Evolutionary conservation across 208 protist genomes (phyloP).

Genomic region (Crithidia expoeki): DNA sequence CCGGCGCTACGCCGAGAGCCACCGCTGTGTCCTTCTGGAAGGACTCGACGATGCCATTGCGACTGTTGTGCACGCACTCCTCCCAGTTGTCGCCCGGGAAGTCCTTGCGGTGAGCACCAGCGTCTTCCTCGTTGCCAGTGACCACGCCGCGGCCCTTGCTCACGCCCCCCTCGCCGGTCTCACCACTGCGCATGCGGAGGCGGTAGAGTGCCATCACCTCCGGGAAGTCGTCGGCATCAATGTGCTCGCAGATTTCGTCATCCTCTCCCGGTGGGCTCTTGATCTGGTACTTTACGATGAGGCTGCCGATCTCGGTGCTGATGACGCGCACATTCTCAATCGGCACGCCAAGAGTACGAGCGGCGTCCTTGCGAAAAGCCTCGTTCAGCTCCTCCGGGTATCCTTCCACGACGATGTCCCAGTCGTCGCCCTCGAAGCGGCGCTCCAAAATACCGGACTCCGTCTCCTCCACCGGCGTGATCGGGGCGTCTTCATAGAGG

Average conservation of each 20-base stretch:
- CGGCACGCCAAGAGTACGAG: slow-evolving; percentile 41
- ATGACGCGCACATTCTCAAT: slow-evolving; percentile 42
- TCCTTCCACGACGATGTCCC: slow-evolving; percentile 55
- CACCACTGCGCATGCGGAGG: slow-evolving; percentile 27
- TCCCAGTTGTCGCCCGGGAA: slow-evolving; percentile 52
- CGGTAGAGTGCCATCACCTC: slow-evolving; percentile 47
- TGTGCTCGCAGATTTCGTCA: slow-evolving; percentile 37
- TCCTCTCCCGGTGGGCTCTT: slow-evolving; percentile 35
- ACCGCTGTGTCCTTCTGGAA: slow-evolving; percentile 48
- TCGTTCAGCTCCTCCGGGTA: slow-evolving; percentile 44
- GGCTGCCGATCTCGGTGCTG: slow-evolving; percentile 44
- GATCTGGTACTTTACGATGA: slow-evolving; percentile 58
- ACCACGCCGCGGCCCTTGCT: slow-evolving; percentile 1
- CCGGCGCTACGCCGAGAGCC: slow-evolving; percentile 29
- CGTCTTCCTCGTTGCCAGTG: slow-evolving; percentile 11
- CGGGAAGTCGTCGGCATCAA: slow-evolving; percentile 50
- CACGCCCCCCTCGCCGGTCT: slow-evolving; percentile 13
- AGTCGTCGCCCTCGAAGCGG: slow-evolving; percentile 68
- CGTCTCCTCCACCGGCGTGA: slow-evolving; percentile 24
- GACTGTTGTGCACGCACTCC: slow-evolving; percentile 35
- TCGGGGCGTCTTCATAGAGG: slow-evolving; percentile 34
- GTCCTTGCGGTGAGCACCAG: slow-evolving; percentile 26
- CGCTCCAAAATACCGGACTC: slow-evolving; percentile 59
- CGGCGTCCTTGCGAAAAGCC: slow-evolving; percentile 49
- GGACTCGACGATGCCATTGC: slow-evolving; percentile 38